Conservation (phyloP, 148 eudicot genomes). For the Rhododendron simsii region DNA sequence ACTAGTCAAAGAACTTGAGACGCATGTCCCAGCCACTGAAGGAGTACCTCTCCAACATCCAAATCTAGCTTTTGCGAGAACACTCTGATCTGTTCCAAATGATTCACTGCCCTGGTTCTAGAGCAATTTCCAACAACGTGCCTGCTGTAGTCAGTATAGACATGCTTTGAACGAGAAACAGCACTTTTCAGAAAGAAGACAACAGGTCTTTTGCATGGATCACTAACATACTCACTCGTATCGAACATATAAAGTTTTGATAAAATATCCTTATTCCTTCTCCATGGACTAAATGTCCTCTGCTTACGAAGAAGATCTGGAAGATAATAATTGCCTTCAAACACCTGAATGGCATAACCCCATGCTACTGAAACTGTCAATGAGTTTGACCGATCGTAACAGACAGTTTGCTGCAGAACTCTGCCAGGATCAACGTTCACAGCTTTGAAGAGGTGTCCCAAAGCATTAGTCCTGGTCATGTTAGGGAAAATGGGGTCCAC, state of each 20-base stretch:
- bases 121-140: conserved; percentile 35
- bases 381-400: conserved; percentile 32
- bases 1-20: background rate
- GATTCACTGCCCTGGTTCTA: conserved; percentile 16
- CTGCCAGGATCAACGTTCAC: conserved; percentile 35
- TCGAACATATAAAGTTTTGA: conserved; percentile 41
- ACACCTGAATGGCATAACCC: conserved; percentile 77
- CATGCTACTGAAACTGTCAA: conserved; percentile 45
- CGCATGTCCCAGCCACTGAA: background rate
- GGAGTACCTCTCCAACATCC: conserved; percentile 42
- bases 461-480: conserved; percentile 27
- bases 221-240: conserved; percentile 41
- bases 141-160: conserved; percentile 43
- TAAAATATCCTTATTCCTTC: conserved; percentile 34
- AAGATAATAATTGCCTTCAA: conserved; percentile 56
- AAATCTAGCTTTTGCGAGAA: conserved; percentile 37
- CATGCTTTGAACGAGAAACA: conserved; percentile 26
- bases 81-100: conserved; percentile 42
- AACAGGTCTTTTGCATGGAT: conserved; percentile 60
- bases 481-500: conserved; percentile 46
- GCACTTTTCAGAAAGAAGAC: conserved; percentile 56
- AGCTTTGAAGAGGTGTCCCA: conserved; percentile 44
- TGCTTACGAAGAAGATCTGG: conserved; percentile 50
- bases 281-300: conserved; percentile 73
- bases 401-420: conserved; percentile 45